Percentiles rank a stretch among this genome's conserved stretches.
These are phyloP conservation scores for Scheffersomyces titani DNA, from an alignment of 1,139 yeast species.

Conservation along the genomic window DNA sequence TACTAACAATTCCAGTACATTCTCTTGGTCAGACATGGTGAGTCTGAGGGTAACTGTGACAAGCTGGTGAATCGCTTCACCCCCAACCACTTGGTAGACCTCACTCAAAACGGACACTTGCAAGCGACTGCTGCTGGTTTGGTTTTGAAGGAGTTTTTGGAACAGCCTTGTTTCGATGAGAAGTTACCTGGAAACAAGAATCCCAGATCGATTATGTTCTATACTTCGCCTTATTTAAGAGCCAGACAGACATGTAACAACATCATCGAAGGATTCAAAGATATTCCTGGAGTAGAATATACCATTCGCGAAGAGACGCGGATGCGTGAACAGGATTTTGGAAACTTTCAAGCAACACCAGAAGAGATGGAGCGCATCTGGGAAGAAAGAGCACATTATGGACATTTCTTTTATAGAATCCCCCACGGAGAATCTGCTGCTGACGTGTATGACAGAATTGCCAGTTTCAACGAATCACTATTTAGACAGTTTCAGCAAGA, in stretches of 20 bases:
- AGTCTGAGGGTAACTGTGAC: constrained; percentile 85
- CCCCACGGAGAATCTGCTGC: constrained; percentile 97
- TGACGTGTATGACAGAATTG: constrained; percentile 87
- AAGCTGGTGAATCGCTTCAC: constrained; percentile 72
- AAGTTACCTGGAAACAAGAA: constrained; percentile 14
- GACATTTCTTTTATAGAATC: constrained; percentile 87
- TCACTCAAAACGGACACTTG: constrained; percentile 66
- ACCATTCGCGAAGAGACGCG: constrained; percentile 80
- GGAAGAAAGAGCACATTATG: constrained; percentile 83
- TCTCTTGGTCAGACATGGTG: constrained; percentile 84
- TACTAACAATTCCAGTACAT: constrained; percentile 50
- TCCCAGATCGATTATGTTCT: constrained; percentile 51
- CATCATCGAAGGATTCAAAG: constrained; percentile 60
- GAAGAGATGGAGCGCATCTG: constrained; percentile 78
- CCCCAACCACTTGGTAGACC: constrained; percentile 76
- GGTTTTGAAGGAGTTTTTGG: constrained; percentile 53
- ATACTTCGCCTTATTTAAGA: constrained; percentile 80
- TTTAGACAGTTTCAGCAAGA: constrained; percentile 75
- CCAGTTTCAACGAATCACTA: constrained; percentile 84
- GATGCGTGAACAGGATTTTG: constrained; percentile 92
- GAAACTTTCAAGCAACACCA: constrained; percentile 80
- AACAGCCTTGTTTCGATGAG: constrained; percentile 44
- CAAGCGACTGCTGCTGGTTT: constrained; percentile 74
- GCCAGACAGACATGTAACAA: constrained; percentile 81
- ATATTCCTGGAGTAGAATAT: constrained; percentile 48